Base-by-base conservation (phyloP, 1,139 yeast species). In the Kodamaea derodonti region DNA sequence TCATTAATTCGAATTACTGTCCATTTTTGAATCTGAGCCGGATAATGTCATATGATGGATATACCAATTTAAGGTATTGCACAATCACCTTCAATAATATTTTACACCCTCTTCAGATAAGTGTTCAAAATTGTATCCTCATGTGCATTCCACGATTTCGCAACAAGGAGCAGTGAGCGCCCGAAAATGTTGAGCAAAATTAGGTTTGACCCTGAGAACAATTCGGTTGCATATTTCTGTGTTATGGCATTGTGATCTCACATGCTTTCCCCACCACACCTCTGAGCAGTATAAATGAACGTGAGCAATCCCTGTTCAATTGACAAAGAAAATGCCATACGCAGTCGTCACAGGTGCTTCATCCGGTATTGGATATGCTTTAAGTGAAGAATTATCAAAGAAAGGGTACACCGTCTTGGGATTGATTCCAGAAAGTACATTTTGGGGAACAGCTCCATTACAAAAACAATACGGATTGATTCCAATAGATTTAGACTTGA, bases 341-440 rank as follows among this genome's bases (percentile, higher is more conserved):
- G 72, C 71, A 9, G 51, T 66, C 4, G 48, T 66, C 16, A 56
- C 67, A 1, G 72, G 72, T 3, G 69, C 70, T 3, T 60, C 69
- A 3, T 56, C 66, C 3, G 72, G 72, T 3, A 66, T 65, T 35
- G 72, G 72, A 2, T 60, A 51, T 37, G 54, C 56, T 14, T 31
- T 65, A 33, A 49, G 65, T 10, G 46, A 47, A 14, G 54, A 50
- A 10, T 49, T 65, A 30, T 45, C 55, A 20, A 51, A 51, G 39
- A 47, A 49, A 24, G 71, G 71, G 1, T 65, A 62, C 42, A 50
- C 53, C 30, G 67, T 65, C 5, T 52, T 60, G 37, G 70, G 65
- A 4, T 48, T 61, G 32, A 54, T 65, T 2, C 66, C 64, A 5
- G 54, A 49, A 34, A 20, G 32, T 2, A 52, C 48, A 6, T 33